These are phyloP conservation scores for Triticum aestivum DNA, from an alignment of 176 grass and related monocot genomes.

Conservation along the genomic window DNA sequence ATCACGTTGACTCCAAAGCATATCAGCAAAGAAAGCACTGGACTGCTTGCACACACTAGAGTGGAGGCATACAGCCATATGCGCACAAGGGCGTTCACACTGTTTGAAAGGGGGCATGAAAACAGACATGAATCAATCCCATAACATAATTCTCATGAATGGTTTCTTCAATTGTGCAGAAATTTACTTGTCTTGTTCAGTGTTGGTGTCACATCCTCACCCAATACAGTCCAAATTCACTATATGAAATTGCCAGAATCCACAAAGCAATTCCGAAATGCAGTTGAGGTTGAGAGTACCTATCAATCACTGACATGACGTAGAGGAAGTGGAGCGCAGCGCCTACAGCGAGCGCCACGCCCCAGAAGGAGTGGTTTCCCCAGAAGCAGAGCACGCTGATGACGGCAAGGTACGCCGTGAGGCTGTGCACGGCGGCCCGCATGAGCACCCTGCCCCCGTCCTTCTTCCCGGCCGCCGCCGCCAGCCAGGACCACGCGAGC, in stretches of 20 bases:
- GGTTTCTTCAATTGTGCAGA: constrained; percentile 7
- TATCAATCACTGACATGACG: constrained; percentile 92
- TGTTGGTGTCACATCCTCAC: background rate
- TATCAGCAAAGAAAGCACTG: constrained; percentile 7
- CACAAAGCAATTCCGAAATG: background rate
- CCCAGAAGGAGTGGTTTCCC: constrained; percentile 89
- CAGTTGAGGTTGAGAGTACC: constrained; percentile 41
- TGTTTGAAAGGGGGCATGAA: background rate
- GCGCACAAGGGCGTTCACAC: background rate
- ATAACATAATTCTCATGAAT: background rate
- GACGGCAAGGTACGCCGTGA: constrained; percentile 88
- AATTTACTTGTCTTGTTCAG: background rate
- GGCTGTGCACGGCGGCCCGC: constrained; percentile 73
- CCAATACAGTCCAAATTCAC: constrained; percentile 32
- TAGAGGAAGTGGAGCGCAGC: constrained; percentile 84
- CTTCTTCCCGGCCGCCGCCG: constrained; percentile 34
- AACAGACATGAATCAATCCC: background rate
- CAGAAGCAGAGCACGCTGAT: constrained; percentile 95
- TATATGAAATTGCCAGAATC: background rate
- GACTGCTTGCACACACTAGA: background rate
- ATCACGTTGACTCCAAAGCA: background rate
- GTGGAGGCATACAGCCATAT: constrained; percentile 1
- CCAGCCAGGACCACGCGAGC: constrained; percentile 78
- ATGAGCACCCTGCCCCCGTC: constrained; percentile 57
- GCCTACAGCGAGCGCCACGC: constrained; percentile 75